Percentiles rank a stretch among this genome's conserved stretches.
phyloP scores from a whole-genome alignment of 2,329 filamentous ascomycete genomes.

The Colletotrichum musae region DNA sequence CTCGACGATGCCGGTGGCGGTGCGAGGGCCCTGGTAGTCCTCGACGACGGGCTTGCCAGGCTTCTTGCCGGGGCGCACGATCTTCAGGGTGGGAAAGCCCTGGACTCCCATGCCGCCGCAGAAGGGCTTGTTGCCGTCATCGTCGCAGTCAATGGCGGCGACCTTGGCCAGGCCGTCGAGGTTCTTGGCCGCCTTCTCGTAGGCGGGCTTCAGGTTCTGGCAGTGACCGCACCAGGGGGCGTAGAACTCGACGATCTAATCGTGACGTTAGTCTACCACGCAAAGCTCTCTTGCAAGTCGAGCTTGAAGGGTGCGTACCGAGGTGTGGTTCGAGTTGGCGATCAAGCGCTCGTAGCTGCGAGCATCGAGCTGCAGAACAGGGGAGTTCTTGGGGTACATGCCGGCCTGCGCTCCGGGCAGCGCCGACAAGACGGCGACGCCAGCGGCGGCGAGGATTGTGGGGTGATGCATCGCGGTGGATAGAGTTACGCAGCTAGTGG shows the following conservation, averaged over 20 bases:
- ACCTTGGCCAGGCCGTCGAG: conserved; percentile 95
- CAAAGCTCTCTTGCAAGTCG: background rate
- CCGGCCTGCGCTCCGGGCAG: conserved; percentile 77
- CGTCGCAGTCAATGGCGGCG: conserved; percentile 94
- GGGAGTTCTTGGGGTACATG: conserved; percentile 88
- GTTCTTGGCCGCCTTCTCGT: conserved; percentile 92
- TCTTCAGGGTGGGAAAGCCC: conserved; percentile 97
- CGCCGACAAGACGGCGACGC: conserved; percentile 75
- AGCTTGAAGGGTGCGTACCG: conserved; percentile 65
- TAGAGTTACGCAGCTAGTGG: conserved; percentile 17
- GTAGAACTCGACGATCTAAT: conserved; percentile 85
- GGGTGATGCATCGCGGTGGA: conserved; percentile 66
- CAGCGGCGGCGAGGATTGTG: conserved; percentile 67
- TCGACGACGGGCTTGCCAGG: conserved; percentile 82
- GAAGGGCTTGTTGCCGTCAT: conserved; percentile 90
- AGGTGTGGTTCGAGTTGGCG: conserved; percentile 90
- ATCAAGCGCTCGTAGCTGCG: conserved; percentile 88
- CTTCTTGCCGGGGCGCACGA: conserved; percentile 88
- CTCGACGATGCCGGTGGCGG: conserved; percentile 89
- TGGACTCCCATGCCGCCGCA: conserved; percentile 89
- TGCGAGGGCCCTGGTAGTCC: conserved; percentile 89
- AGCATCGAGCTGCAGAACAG: conserved; percentile 85
- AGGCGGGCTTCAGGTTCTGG: conserved; percentile 94
- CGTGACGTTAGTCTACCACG: conserved; percentile 3
- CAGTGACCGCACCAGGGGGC: conserved; percentile 99